Evolutionary conservation across 352 stramenopile species (phyloP).

Genomic region (Phytophthora tentaculata): DNA sequence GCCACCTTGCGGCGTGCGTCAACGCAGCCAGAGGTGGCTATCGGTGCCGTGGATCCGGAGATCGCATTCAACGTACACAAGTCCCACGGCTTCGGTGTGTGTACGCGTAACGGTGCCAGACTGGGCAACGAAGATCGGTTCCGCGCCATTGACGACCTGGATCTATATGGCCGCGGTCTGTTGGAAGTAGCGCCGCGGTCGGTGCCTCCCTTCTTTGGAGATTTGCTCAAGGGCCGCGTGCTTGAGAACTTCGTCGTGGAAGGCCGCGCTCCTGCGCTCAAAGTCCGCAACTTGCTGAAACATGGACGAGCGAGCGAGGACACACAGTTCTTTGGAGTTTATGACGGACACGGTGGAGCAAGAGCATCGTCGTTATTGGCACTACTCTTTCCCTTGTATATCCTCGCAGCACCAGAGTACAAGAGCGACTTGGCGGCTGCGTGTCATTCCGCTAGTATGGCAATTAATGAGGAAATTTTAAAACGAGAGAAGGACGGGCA

Average conservation of each 20-base stretch:
- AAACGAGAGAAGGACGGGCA: slow-evolving; percentile 52
- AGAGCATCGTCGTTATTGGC: slow-evolving; percentile 67
- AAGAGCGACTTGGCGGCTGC: slow-evolving; percentile 46
- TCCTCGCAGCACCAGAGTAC: slow-evolving; percentile 65
- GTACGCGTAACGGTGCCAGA: slow-evolving; percentile 54
- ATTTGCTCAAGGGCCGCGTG: slow-evolving; percentile 39
- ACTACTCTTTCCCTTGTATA: slow-evolving; percentile 71
- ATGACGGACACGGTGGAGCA: slow-evolving; percentile 75
- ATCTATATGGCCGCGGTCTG: slow-evolving; percentile 60
- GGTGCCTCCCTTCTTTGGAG: slow-evolving; percentile 27
- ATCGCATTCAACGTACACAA: slow-evolving; percentile 55
- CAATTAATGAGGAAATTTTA: slow-evolving; percentile 78
- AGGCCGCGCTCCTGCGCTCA: slow-evolving; percentile 44
- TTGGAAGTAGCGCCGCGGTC: slow-evolving; percentile 46
- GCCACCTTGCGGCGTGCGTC: slow-evolving; percentile 14
- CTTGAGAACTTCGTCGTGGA: slow-evolving; percentile 60
- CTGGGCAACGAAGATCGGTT: slow-evolving; percentile 73
- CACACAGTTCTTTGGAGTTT: slow-evolving; percentile 79
- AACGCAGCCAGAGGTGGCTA: slow-evolving; percentile 11
- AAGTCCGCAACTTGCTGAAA: slow-evolving; percentile 47
- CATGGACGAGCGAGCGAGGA: slow-evolving; percentile 24
- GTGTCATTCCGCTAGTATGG: slow-evolving; percentile 48
- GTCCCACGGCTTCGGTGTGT: slow-evolving; percentile 38
- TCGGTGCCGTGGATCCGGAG: slow-evolving; percentile 53
- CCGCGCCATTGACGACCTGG: slow-evolving; percentile 71